These are phyloP conservation scores for Diaporthe citriasiana DNA, from an alignment of 2,329 filamentous ascomycete genomes.

Conservation along the genomic window DNA sequence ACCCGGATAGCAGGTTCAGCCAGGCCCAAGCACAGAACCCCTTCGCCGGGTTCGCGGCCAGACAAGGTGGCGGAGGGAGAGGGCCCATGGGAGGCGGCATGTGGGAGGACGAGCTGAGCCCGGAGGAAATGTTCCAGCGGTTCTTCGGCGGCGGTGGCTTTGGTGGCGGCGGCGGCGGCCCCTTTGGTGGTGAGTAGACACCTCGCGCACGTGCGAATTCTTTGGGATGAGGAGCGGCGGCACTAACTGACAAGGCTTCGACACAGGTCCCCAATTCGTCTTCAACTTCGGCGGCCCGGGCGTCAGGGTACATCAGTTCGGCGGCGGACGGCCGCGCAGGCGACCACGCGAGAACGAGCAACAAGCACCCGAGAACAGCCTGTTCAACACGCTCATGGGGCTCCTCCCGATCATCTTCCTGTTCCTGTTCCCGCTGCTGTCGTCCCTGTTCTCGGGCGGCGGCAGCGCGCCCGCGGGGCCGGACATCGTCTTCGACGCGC, in stretches of 20 bases:
- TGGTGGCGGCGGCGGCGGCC: conserved; percentile 78
- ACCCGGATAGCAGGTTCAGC: conserved; percentile 90
- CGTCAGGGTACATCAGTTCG: conserved; percentile 95
- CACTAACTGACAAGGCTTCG: conserved; percentile 66
- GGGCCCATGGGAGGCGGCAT: conserved; percentile 67
- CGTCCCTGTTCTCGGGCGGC: conserved; percentile 78
- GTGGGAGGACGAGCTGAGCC: conserved; percentile 93
- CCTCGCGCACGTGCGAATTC: too few species aligned
- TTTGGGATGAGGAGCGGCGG: background rate
- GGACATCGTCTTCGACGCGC: conserved; percentile 80
- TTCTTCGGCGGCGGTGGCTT: conserved; percentile 87
- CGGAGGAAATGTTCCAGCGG: conserved; percentile 95
- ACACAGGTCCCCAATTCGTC: conserved; percentile 87
- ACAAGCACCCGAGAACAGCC: conserved; percentile 64
- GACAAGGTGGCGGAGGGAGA: conserved; percentile 55
- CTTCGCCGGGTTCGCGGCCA: conserved; percentile 72
- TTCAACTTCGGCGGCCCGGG: conserved; percentile 96
- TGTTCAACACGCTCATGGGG: conserved; percentile 74
- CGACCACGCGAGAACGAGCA: conserved; percentile 77
- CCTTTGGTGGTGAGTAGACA: conserved; percentile 56
- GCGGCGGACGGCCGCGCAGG: conserved; percentile 81
- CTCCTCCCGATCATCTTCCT: conserved; percentile 91
- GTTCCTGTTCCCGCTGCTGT: conserved; percentile 87
- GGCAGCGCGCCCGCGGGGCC: conserved; percentile 71
- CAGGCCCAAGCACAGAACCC: conserved; percentile 72